Conservation (phyloP, 148 eudicot species). For the Rheum nobile region DNA sequence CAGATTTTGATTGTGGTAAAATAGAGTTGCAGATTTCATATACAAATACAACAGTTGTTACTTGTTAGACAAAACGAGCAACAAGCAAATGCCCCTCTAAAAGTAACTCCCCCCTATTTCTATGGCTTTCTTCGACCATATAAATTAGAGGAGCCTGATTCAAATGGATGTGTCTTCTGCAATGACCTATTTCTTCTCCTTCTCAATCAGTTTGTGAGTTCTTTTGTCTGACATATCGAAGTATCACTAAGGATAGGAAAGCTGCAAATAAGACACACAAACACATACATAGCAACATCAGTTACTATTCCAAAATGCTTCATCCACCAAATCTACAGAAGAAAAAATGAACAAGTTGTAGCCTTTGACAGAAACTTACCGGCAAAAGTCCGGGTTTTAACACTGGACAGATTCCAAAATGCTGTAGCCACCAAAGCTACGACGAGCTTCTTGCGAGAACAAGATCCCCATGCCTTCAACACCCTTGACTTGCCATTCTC, state of each 20-base stretch:
- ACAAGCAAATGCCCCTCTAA: not conserved
- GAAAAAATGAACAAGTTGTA: not conserved
- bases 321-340: not conserved
- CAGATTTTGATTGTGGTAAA: not conserved
- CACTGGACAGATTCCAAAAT: conserved; percentile 71
- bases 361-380: conserved; percentile 28
- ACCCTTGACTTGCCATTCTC: conserved; percentile 33
- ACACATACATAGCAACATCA: not conserved
- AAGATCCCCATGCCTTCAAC: conserved; percentile 54
- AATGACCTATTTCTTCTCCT: not conserved
- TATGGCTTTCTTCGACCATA: no score
- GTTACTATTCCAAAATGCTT: not conserved
- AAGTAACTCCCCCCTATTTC: not conserved
- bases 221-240: conserved; percentile 42
- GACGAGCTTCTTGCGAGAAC: conserved; percentile 72
- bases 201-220: conserved; percentile 10
- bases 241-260: conserved; percentile 56
- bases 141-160: no score
- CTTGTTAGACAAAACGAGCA: not conserved
- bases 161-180: not conserved
- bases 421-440: conserved; percentile 55
- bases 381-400: conserved; percentile 58
- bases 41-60: no score
- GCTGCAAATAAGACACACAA: conserved; percentile 21
- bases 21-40: no score